Percentiles rank a stretch among this genome's conserved stretches.
phyloP scores from a whole-genome alignment of 2,329 filamentous ascomycete genomes.

The Colletotrichum chlorophyti region DNA sequence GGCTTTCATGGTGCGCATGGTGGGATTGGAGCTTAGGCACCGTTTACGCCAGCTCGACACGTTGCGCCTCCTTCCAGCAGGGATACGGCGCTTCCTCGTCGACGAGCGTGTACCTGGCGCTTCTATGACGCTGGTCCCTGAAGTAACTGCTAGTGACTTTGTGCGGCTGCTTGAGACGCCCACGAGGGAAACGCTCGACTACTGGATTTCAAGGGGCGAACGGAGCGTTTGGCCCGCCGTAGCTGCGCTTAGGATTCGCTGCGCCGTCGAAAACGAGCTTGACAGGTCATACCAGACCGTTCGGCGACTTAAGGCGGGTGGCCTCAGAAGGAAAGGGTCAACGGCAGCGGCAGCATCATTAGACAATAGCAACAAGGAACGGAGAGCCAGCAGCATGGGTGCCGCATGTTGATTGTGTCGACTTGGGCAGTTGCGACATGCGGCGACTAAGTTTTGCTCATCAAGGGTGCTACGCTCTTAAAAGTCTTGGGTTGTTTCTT shows the following conservation, averaged over 20 bases:
- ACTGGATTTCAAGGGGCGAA: conserved; percentile 88
- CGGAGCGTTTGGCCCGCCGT: conserved; percentile 91
- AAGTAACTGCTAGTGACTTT: conserved; percentile 77
- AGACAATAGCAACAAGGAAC: conserved; percentile 22
- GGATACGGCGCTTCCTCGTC: conserved; percentile 77
- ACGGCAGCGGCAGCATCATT: conserved; percentile 28
- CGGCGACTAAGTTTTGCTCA: not conserved
- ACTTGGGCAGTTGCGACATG: not conserved
- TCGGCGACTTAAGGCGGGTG: conserved; percentile 64
- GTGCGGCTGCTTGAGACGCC: conserved; percentile 82
- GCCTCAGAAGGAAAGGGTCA: conserved; percentile 51
- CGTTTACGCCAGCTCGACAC: conserved; percentile 82
- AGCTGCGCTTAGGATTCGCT: conserved; percentile 80
- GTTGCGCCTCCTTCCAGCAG: conserved; percentile 72
- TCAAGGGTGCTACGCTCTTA: not conserved
- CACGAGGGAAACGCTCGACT: conserved; percentile 75
- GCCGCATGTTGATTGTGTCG: conserved; percentile 14
- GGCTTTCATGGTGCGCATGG: conserved; percentile 68
- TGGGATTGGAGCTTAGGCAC: conserved; percentile 80
- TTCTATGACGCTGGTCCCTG: conserved; percentile 81
- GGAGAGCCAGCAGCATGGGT: conserved; percentile 32
- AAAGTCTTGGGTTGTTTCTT: not conserved
- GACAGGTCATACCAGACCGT: conserved; percentile 86
- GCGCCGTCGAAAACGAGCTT: conserved; percentile 85
- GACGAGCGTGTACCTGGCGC: conserved; percentile 83